phyloP scores from a whole-genome alignment of 169 alveolate genomes.

The Eimeria acervulina region DNA sequence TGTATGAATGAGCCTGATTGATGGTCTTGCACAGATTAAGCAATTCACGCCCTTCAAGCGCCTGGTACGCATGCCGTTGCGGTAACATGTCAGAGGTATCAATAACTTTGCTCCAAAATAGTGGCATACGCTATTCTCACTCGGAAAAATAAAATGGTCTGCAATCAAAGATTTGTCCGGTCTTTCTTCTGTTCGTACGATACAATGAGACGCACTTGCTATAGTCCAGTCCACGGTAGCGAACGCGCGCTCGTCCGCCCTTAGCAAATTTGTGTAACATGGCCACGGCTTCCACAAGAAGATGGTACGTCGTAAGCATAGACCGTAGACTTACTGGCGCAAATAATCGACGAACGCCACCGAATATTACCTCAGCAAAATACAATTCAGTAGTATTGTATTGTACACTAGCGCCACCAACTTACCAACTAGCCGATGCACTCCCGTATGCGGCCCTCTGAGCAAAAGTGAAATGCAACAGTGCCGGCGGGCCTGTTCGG shows the following conservation, averaged over 20 bases:
- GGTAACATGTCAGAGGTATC: background rate
- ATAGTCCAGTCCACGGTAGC: too few relatives aligned
- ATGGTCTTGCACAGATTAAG: too few relatives aligned
- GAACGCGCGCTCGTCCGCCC: too few relatives aligned
- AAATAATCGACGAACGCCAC: background rate
- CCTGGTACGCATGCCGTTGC: too few relatives aligned
- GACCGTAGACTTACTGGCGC: background rate
- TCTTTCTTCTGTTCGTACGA: background rate
- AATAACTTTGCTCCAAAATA: background rate
- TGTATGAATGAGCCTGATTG: too few relatives aligned
- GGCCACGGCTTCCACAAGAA: too few relatives aligned
- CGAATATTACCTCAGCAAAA: background rate
- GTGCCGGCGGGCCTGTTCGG: background rate
- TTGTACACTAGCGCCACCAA: background rate
- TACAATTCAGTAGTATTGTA: background rate
- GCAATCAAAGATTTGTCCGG: background rate
- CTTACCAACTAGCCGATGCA: background rate
- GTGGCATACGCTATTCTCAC: background rate
- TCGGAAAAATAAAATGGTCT: background rate
- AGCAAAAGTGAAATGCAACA: background rate
- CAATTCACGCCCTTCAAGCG: too few relatives aligned
- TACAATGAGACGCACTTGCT: background rate
- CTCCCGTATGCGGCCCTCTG: background rate
- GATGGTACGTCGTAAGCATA: too few relatives aligned
- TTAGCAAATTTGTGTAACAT: too few relatives aligned